These are phyloP conservation scores for Brasenia schreberi DNA, from an alignment of 164 flowering plant genomes.

Conservation along the genomic window DNA sequence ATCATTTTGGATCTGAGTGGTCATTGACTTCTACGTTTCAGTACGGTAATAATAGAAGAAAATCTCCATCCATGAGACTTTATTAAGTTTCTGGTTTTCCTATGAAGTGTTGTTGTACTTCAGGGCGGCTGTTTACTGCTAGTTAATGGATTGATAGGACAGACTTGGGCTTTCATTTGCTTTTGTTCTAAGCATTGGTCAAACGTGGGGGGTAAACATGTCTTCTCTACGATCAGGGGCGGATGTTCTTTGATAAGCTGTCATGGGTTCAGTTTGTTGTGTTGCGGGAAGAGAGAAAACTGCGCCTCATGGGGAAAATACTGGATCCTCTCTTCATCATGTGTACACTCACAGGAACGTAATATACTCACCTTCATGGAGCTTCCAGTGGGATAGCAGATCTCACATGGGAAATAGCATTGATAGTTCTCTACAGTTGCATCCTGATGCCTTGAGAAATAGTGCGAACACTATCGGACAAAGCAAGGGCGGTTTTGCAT, in stretches of 20 bases:
- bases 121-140: too few species aligned
- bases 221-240: conserved; percentile 2
- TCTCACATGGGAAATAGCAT: conserved; percentile 53
- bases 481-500: conserved; percentile 27
- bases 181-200: background rate
- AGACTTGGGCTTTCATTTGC: too few species aligned
- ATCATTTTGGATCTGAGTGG: too few species aligned
- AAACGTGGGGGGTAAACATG: conserved; percentile 1
- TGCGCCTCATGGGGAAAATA: conserved; percentile 19
- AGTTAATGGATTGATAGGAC: too few species aligned
- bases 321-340: conserved; percentile 6
- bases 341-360: conserved; percentile 21
- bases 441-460: conserved; percentile 16
- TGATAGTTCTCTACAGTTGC: conserved; percentile 19
- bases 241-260: conserved; percentile 9
- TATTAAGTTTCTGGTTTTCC: too few species aligned
- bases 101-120: too few species aligned
- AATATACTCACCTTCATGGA: conserved; percentile 79
- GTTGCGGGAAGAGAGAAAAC: conserved; percentile 71
- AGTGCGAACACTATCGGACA: conserved; percentile 28
- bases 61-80: too few species aligned
- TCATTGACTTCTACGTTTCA: too few species aligned
- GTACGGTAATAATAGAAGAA: too few species aligned
- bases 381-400: conserved; percentile 65
- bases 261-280: conserved; percentile 87